Evolutionary conservation across 495 filamentous ascomycete genomes (phyloP), one percentile per base, ranked within the genome.

Genomic region (Viridothelium virens): DNA sequence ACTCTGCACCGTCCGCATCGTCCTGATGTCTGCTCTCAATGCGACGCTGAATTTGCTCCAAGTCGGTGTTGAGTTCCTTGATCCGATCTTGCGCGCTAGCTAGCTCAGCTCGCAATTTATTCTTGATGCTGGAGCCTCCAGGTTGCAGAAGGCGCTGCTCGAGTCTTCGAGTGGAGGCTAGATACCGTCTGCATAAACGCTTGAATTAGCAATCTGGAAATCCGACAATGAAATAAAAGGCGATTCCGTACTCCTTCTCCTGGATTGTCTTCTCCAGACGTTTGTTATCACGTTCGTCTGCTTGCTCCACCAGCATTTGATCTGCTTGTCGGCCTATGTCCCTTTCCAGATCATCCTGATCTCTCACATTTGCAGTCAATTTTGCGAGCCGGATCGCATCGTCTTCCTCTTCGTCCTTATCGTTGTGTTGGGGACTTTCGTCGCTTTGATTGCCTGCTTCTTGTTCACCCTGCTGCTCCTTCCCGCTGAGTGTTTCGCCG

Each of bases 271-370:
- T 94, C 62, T 93, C 89, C 63, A 96, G 84, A 66, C 93, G 85
- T 73, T 91, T 94, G 66, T 85, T 83, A 69, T 98, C 94, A 62
- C 88, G 85, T 76, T 94, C 90, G 73, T 97, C 87, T 34, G 93
- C 92, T 71, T 89, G 88, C 69, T 92, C 89, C 37, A 84, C 85
- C 56, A 97, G 81, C 11, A 90, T 78, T 66, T 84, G 83, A 69
- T 91, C 91, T 1, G 93, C 92, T 79, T 96, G 80, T 38, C 70
- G 69, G 25, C 78, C 77, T 50, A 81, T 77, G 65, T 79, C 77
- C 37, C 75, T 70, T 65, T 81, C 79, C 2, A 81, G 80, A 63
- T 96, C 91, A 76, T 92, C 88, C 73, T 96, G 92, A 72, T 94
- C 83, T 37, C 90, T 86, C 38, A 94, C 84, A 66, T 88, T 84